Evolutionary conservation across 257 asterid species (phyloP).

Genomic region (Solanum peruvianum): DNA sequence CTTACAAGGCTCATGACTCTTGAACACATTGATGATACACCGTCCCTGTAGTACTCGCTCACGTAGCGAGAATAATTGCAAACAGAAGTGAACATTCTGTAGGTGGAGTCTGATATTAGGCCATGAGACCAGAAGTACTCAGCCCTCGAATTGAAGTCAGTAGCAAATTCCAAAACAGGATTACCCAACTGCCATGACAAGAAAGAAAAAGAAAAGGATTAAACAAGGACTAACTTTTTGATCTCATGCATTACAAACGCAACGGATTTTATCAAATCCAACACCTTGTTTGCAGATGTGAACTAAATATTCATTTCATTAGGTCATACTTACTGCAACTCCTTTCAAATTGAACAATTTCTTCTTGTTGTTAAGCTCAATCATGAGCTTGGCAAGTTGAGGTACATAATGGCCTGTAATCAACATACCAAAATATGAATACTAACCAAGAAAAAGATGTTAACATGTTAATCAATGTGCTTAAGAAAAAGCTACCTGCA

Average conservation of each 20-base stretch:
- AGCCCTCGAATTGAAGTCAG: constrained; percentile 61
- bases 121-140: constrained; percentile 81
- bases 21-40: constrained; percentile 35
- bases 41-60: constrained; percentile 43
- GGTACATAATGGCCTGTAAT: constrained; percentile 57
- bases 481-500: constrained; percentile 29
- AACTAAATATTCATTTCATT: neutral
- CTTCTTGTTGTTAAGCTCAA: constrained; percentile 36
- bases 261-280: neutral
- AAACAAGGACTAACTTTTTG: neutral
- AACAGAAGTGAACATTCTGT: constrained; percentile 35
- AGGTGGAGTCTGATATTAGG: constrained; percentile 54
- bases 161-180: constrained; percentile 55
- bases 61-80: constrained; percentile 61
- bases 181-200: constrained; percentile 42
- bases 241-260: neutral
- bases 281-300: neutral
- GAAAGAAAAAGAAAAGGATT: neutral
- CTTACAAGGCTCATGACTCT: constrained; percentile 46
- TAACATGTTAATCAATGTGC: neutral
- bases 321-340: constrained; percentile 40
- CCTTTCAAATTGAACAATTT: constrained; percentile 42
- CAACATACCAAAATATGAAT: neutral
- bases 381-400: constrained; percentile 57
- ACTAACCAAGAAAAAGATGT: neutral